These are phyloP conservation scores for Colletotrichum sp. DNA, from an alignment of 2,329 filamentous ascomycete genomes.

Conservation along the genomic window DNA sequence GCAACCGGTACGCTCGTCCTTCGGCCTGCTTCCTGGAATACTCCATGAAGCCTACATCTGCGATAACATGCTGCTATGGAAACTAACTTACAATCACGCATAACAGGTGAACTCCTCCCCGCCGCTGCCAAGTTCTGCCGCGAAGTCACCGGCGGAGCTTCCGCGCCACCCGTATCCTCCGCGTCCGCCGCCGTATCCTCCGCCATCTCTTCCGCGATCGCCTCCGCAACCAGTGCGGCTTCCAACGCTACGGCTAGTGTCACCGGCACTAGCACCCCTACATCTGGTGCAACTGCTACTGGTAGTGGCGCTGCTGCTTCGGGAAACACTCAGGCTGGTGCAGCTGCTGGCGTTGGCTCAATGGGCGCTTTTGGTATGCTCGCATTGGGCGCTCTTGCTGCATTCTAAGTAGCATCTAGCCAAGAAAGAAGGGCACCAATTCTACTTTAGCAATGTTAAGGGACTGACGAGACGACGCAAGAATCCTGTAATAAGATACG, in stretches of 20 bases:
- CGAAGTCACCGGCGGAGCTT: constrained; percentile 12
- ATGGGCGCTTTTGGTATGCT: constrained; percentile 8
- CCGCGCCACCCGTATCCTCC: not conserved
- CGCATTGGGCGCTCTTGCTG: constrained; percentile 15
- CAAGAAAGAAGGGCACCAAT: accelerated
- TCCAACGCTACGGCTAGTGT: not conserved
- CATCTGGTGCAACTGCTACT: not conserved
- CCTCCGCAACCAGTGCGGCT: not conserved
- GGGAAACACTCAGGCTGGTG: not conserved
- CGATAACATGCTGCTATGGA: not conserved
- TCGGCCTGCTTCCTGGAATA: not conserved
- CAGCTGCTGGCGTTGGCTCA: not conserved
- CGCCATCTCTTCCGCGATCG: not conserved
- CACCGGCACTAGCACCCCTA: not conserved
- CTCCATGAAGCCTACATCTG: not conserved
- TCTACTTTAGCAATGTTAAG: accelerated
- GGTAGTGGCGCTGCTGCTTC: not conserved
- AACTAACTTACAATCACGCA: not conserved
- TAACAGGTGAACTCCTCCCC: constrained; percentile 27
- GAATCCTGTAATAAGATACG: accelerated
- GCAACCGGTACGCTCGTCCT: constrained; percentile 18
- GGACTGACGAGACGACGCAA: not conserved
- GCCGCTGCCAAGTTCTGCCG: constrained; percentile 25
- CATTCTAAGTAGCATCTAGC: not conserved
- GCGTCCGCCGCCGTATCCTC: not conserved